These are phyloP conservation scores for Penicillium crustosum DNA, from an alignment of 2,329 filamentous ascomycete species.

Conservation along the genomic window DNA sequence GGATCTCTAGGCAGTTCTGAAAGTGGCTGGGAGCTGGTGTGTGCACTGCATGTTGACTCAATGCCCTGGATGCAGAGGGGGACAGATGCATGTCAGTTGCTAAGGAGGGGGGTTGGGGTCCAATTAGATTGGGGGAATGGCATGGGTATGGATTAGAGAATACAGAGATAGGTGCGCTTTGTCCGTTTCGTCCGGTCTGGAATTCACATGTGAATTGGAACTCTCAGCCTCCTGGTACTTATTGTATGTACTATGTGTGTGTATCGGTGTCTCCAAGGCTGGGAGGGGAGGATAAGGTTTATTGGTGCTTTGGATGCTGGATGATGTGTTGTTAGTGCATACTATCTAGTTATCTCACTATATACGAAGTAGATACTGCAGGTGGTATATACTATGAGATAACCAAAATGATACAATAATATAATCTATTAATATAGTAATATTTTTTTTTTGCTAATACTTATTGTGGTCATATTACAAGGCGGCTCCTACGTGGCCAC, in stretches of 20 bases:
- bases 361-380: background rate
- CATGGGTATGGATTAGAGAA: background rate
- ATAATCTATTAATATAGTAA: background rate
- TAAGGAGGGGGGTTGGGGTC: background rate
- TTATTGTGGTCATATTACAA: background rate
- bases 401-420: background rate
- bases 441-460: background rate
- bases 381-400: background rate
- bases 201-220: conserved; percentile 6
- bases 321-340: background rate
- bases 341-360: background rate
- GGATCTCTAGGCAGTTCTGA: conserved; percentile 8
- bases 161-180: conserved; percentile 2
- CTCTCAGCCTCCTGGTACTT: conserved; percentile 2
- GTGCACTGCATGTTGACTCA: conserved; percentile 9
- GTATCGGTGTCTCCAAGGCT: background rate
- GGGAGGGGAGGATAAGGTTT: background rate
- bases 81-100: conserved; percentile 4
- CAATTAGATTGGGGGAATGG: background rate
- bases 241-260: background rate
- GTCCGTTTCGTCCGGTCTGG: conserved; percentile 4
- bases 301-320: background rate
- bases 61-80: conserved; percentile 8
- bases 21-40: conserved; percentile 14
- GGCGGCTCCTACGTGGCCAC: conserved; percentile 16